Base-by-base conservation (phyloP, 2,329 filamentous ascomycete species). In the Calonectria pseudoturangicola region DNA sequence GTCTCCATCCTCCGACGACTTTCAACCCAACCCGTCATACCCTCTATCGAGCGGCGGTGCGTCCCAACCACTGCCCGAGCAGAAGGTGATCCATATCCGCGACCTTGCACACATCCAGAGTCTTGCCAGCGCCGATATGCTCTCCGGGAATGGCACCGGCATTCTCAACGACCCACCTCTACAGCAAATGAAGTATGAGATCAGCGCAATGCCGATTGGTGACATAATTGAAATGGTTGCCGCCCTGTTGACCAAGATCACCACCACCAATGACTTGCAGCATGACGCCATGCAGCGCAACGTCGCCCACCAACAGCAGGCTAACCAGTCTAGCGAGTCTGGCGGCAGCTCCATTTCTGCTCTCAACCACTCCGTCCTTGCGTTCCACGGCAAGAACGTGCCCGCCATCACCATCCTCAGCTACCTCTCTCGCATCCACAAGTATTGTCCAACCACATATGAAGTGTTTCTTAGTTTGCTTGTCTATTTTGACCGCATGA, bases 161-260 rank as follows among this genome's bases (percentile, higher is more conserved):
- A 87, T 86, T 69, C 84, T 88, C 69, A 88, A 87, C 75, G 89
- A 87, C 73, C 85, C 87, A 15, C 88, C 87, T 41, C 83, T 88
- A 45, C 88, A 89, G 77, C 88, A 88, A 75, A 89, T 89, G 85
- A 92, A 91, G 82, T 99, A 98, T 83, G 97, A 98, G 84, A 98
- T 99, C 79, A 98, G 96, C 85, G 94, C 92, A 66, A 98, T 99
- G 96, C 97, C 97, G 66, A 97, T 98, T 68, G 92, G 93, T 76
- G 96, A 99, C 82, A 95, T 99, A 78, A 99, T 99, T 82, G 96
- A 98, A 84, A 98, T 99, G 97, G 97, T 99, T 4, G 97, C 97
- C 5, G 97, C 96, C 8, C 89, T 99, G 28, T 88, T 99, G 74
- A 98, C 96, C 70, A 98, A 98, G 84, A 99, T 99, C 79, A 98